These are phyloP conservation scores for Starmerella scarabaei DNA, from an alignment of 805 yeast species.

Conservation along the genomic window DNA sequence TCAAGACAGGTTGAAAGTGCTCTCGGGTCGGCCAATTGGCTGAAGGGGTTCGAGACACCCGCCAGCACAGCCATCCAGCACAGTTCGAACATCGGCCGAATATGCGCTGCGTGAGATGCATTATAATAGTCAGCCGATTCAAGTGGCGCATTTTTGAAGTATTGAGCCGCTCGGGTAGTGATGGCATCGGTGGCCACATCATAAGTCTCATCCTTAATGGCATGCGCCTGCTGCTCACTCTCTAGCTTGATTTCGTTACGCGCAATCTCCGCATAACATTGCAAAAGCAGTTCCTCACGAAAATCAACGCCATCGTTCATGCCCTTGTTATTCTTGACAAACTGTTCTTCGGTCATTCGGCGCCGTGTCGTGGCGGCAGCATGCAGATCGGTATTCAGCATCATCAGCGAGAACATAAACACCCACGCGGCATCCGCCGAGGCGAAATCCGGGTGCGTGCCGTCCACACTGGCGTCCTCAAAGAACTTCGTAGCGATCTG, in stretches of 20 bases:
- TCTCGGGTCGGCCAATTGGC: conserved; percentile 58
- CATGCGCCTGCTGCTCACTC: conserved; percentile 88
- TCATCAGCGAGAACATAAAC: conserved; percentile 77
- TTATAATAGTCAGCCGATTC: conserved; percentile 51
- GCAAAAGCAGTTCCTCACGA: conserved; percentile 56
- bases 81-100: conserved; percentile 82
- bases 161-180: conserved; percentile 74
- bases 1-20: conserved; percentile 45
- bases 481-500: conserved; percentile 89
- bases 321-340: conserved; percentile 75
- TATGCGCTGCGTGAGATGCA: conserved; percentile 82
- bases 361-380: conserved; percentile 64
- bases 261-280: conserved; percentile 66
- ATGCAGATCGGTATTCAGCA: conserved; percentile 91
- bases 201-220: conserved; percentile 69
- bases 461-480: conserved; percentile 50
- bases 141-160: conserved; percentile 45
- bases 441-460: conserved; percentile 37
- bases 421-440: conserved; percentile 92
- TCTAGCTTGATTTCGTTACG: conserved; percentile 76
- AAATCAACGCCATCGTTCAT: conserved; percentile 83
- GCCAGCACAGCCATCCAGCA: conserved; percentile 96
- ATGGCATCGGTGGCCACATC: conserved; percentile 86
- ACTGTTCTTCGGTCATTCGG: conserved; percentile 83
- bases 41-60: conserved; percentile 86